Evolutionary conservation across 2,329 filamentous ascomycete genomes (phyloP), one percentile per base, ranked within the genome.

Genomic region (Exophiala viscosa): DNA sequence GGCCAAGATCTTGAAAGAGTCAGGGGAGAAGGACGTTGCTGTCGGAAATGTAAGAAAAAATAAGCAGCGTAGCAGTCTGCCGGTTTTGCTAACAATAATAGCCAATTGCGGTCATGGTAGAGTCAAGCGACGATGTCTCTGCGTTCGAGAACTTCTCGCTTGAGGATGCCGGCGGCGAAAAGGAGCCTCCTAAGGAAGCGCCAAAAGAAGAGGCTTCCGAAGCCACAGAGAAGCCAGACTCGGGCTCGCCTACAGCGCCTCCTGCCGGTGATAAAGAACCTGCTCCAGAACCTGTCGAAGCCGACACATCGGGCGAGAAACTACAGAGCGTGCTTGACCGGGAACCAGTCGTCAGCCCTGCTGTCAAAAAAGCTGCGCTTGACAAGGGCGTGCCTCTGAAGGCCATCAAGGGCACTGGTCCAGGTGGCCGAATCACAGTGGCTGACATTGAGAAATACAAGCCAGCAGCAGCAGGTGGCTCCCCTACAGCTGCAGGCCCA

Each of bases 101-200:
- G 93, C 93, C 95, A 61, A 99, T 99, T 68, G 95, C 92, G 59
- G 83, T 99, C 60, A 81, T 97, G 69, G 87, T 97, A 61, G 92
- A 96, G 68, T 92, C 97, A 68, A 91, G 88, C 54, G 82, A 81
- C 71, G 92, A 99, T 69, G 78, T 96, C 61, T 79, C 85, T 45
- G 86, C 91, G 46, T 99, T 99, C 73, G 90, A 91, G 68, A 83
- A 83, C 60, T 99, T 96, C 78, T 86, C 84, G 61, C 73, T 93
- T 57, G 85, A 89, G 64, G 93, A 99, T 74, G 93, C 93, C 63
- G 93, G 92, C 66, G 92, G 91, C 67, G 86, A 91, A 62, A 85
- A 85, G 68, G 75, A 79, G 54, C 72, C 85, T 54, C 66, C 87
- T 58, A 72, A 84, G 53, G 75, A 73, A 41, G 71, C 83, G 50